Percentiles rank a stretch among this genome's conserved stretches.
Evolutionary conservation across 257 asterid species (phyloP).

Genomic region (Gentiana straminea): DNA sequence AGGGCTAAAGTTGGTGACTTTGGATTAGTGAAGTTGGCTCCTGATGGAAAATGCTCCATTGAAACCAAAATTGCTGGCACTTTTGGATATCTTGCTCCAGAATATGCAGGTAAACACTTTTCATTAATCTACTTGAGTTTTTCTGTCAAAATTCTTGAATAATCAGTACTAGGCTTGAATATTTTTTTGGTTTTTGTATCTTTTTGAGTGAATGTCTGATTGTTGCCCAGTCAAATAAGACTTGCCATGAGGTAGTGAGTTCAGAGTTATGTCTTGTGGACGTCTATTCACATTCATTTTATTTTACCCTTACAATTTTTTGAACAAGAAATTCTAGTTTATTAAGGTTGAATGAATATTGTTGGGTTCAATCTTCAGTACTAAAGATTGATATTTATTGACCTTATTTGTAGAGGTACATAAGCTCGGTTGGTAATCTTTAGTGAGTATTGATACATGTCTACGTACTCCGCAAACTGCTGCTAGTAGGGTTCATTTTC

Average conservation of each 20-base stretch:
- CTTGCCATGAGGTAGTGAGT: background rate
- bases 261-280: background rate
- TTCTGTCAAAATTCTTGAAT: background rate
- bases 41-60: constrained; percentile 84
- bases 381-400: no score
- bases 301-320: no score
- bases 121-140: background rate
- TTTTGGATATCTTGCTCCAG: constrained; percentile 91
- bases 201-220: background rate
- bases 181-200: background rate
- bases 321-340: no score
- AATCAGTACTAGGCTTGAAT: background rate
- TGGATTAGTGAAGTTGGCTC: constrained; percentile 91
- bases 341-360: no score
- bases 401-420: no score
- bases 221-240: background rate
- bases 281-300: background rate
- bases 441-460: no score
- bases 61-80: constrained; percentile 91
- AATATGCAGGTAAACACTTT: constrained; percentile 68
- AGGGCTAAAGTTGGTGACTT: constrained; percentile 95
- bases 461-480: no score
- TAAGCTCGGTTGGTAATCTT: no score
- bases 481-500: no score
- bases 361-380: no score